Evolutionary conservation across 345 rosid species (phyloP), one percentile per base, ranked within the genome.

Genomic region (Orychophragmus violaceus): DNA sequence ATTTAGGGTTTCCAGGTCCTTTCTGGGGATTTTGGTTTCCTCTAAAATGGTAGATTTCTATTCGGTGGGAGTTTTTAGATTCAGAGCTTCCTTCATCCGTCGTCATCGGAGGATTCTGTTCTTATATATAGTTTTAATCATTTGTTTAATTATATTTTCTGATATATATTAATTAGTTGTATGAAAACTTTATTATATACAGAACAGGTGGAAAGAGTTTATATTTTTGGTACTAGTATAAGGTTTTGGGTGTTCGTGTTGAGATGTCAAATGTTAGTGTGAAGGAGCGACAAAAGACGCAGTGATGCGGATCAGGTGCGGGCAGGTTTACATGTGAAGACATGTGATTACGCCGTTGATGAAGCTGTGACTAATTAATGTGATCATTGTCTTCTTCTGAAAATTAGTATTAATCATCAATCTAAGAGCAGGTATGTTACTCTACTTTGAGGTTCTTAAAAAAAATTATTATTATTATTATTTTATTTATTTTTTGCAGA

Each of bases 1-100:
- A 62, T 39, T 59, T 81, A 78, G 85, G 85, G 83, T 78, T 39
- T 56, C 28, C 3, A 62, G 50, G 48, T 54, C 52, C 68, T 57
- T n/a, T 36, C 42, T 13, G 42, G 2, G 7, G 44, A 8, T 39
- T 19, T 56, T 53, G 42, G 0, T 48, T 48, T 17, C 7, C 3
- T 13, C 18, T 39, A n/a, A 14, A 39, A 39, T 17, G 48, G 28
- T 3, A 52, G 72, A 53, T 53, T 45, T 74, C 8, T 24, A 62
- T 44, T 54, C 49, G 63, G 71, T 30, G 25, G 42, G 28, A 57
- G 67, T 62, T 45, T 62, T 45, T 39, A n/a, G 44, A 39, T 39
- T 39, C 44, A 39, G 8, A 13, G 81, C 65, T 78, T 72, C 71
- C 32, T 17, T 69, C 59, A 57, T 68, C 75, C 83, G 65, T 72